These are phyloP conservation scores for Immersiporthe knoxdaviesiana DNA, from an alignment of 2,329 filamentous ascomycete species.

Conservation along the genomic window DNA sequence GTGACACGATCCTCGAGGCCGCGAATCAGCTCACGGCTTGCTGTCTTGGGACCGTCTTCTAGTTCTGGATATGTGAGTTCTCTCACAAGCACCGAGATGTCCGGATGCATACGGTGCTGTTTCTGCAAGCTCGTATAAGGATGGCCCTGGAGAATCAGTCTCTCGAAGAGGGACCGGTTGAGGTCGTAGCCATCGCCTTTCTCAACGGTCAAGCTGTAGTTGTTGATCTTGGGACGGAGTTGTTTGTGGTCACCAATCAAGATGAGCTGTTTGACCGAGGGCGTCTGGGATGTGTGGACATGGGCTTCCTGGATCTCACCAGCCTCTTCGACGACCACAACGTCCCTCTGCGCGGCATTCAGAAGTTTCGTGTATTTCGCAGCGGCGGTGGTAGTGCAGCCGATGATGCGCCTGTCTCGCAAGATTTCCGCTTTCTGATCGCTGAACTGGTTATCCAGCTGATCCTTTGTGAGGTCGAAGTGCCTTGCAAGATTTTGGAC, in stretches of 20 bases:
- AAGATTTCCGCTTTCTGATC: slow-evolving; percentile 50
- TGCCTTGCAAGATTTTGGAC: slow-evolving; percentile 44
- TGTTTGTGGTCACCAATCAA: slow-evolving; percentile 77
- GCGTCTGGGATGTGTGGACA: slow-evolving; percentile 61
- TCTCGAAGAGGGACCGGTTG: slow-evolving; percentile 70
- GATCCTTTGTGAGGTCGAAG: slow-evolving; percentile 47
- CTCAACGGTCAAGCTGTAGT: slow-evolving; percentile 64
- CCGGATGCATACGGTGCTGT: slow-evolving; percentile 71
- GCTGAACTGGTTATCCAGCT: slow-evolving; percentile 48
- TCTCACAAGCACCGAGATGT: slow-evolving; percentile 64
- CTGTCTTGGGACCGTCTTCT: slow-evolving; percentile 56
- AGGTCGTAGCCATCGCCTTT: slow-evolving; percentile 68
- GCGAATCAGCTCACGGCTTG: slow-evolving; percentile 48
- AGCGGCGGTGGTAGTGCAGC: slow-evolving; percentile 71
- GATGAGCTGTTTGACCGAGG: slow-evolving; percentile 63
- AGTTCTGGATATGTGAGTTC: slow-evolving; percentile 66
- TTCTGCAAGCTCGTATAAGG: slow-evolving; percentile 57
- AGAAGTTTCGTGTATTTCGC: slow-evolving; percentile 64
- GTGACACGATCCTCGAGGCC: slow-evolving; percentile 65
- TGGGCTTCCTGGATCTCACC: slow-evolving; percentile 74
- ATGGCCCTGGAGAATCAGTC: slow-evolving; percentile 61
- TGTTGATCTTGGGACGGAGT: slow-evolving; percentile 68
- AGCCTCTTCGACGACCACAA: slow-evolving; percentile 72
- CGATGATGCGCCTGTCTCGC: slow-evolving; percentile 62
- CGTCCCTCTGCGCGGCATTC: slow-evolving; percentile 55